Conservation (phyloP, 345 rosid species). For the Euphorbia pulcherrima region DNA sequence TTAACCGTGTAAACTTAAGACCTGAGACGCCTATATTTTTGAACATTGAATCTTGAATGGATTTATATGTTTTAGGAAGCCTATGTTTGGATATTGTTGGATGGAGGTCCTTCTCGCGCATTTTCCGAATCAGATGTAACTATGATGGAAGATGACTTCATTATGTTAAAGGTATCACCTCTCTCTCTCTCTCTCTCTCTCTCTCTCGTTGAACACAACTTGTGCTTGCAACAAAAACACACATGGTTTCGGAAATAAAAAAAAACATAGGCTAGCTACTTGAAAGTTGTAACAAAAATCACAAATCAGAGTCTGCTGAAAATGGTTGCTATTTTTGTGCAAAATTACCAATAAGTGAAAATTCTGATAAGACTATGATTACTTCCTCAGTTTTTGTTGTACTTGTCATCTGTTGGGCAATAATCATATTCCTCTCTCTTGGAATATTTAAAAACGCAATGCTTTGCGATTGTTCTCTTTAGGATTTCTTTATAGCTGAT, state of each 20-base stretch:
- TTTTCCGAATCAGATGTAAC: conserved; percentile 70
- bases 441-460: not conserved
- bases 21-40: not conserved
- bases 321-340: not conserved
- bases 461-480: conserved; percentile 11
- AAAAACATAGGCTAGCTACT: too few species aligned
- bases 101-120: conserved; percentile 94
- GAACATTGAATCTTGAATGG: conserved; percentile 9
- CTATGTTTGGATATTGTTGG: conserved; percentile 73
- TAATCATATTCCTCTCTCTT: not conserved
- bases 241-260: not conserved
- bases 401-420: not conserved
- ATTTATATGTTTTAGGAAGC: conserved; percentile 51
- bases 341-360: not conserved
- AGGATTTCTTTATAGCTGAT: conserved; percentile 92
- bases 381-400: not conserved
- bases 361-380: not conserved
- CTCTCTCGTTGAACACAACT: too few species aligned
- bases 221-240: not conserved
- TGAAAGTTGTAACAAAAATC: too few species aligned
- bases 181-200: not conserved
- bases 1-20: not conserved
- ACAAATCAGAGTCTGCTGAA: not conserved
- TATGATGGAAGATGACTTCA: conserved; percentile 81
- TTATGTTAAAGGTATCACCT: conserved; percentile 53